These are phyloP conservation scores for Spiraea crenata DNA, from an alignment of 331 rosid species.

Conservation along the genomic window DNA sequence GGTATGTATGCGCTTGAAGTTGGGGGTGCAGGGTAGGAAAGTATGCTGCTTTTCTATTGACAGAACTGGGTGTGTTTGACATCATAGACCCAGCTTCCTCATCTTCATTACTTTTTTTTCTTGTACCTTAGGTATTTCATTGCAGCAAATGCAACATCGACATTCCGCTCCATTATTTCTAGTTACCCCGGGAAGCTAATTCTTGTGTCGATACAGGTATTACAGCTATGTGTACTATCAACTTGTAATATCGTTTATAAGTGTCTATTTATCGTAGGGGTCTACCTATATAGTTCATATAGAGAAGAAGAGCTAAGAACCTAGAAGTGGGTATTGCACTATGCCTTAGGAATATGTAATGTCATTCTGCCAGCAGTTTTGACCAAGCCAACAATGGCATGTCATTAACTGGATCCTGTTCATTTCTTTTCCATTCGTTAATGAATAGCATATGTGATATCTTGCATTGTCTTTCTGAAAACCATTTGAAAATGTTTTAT, in stretches of 20 bases:
- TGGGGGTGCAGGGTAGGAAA: not conserved
- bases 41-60: not conserved
- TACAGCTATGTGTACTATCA: conserved; percentile 6
- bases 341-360: not conserved
- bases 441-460: no score
- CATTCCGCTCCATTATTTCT: conserved; percentile 69
- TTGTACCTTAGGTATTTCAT: conserved; percentile 55
- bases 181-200: conserved; percentile 72
- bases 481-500: not conserved
- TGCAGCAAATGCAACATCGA: conserved; percentile 83
- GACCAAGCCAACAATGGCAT: not conserved
- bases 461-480: not conserved
- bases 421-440: no score
- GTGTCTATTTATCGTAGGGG: not conserved
- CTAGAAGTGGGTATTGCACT: not conserved
- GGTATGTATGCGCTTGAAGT: not conserved
- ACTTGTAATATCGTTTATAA: not conserved
- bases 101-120: conserved; percentile 11
- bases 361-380: not conserved
- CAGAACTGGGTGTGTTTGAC: not conserved
- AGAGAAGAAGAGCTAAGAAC: not conserved
- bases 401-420: not conserved
- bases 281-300: not conserved
- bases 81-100: not conserved
- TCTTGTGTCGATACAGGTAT: conserved; percentile 84